These are phyloP conservation scores for Suillus subalutaceus DNA, from an alignment of 768 basidiomycete species.

Conservation along the genomic window DNA sequence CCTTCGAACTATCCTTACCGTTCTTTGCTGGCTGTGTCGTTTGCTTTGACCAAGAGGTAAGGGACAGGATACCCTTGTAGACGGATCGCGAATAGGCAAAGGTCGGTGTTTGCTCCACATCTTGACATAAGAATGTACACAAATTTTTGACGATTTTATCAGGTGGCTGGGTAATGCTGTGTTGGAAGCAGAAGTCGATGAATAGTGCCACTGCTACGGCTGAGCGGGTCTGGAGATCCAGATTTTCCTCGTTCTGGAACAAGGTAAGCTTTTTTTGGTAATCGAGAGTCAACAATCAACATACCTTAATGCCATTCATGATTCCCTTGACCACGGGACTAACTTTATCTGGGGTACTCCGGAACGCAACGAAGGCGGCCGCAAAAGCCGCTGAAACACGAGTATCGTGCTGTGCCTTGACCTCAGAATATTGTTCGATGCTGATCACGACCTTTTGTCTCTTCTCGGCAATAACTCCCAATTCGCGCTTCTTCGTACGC, in stretches of 20 bases:
- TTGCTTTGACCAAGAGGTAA: conserved; percentile 48
- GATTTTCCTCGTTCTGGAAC: conserved; percentile 80
- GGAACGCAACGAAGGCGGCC: conserved; percentile 86
- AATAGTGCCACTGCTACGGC: conserved; percentile 87
- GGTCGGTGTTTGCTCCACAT: conserved; percentile 85
- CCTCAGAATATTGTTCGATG: conserved; percentile 79
- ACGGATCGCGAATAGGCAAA: conserved; percentile 70
- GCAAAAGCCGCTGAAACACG: conserved; percentile 90
- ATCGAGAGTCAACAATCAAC: conserved; percentile 18
- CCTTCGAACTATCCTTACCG: conserved; percentile 45
- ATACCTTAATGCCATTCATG: conserved; percentile 96
- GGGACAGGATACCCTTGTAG: conserved; percentile 77
- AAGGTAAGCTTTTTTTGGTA: conserved; percentile 14
- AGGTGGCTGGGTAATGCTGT: conserved; percentile 78
- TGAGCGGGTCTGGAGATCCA: conserved; percentile 85
- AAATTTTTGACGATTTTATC: conserved; percentile 98
- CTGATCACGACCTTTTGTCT: conserved; percentile 64
- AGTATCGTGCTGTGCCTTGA: conserved; percentile 84
- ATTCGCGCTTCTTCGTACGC: conserved; percentile 77
- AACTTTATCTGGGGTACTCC: conserved; percentile 87
- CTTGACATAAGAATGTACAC: conserved; percentile 95
- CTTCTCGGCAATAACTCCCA: conserved; percentile 76
- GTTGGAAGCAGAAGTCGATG: conserved; percentile 79
- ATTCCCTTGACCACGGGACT: conserved; percentile 96
- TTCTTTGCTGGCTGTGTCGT: conserved; percentile 33